Percentiles rank a stretch among this genome's conserved stretches.
These are phyloP conservation scores for Hypholoma fasciculare DNA, from an alignment of 768 basidiomycete genomes.

Conservation along the genomic window DNA sequence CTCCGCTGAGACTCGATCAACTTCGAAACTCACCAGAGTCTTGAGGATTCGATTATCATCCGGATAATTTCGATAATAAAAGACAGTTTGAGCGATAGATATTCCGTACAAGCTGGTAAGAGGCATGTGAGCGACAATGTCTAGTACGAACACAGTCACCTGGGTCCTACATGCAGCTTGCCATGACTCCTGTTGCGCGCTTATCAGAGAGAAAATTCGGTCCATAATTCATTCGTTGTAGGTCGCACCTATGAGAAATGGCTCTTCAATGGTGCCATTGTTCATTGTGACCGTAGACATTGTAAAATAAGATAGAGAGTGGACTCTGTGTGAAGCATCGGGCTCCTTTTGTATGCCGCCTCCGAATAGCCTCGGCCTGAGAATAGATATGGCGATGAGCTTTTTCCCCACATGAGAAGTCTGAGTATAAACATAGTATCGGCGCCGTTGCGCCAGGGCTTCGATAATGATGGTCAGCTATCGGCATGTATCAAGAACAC, in stretches of 20 bases:
- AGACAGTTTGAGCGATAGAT: not conserved
- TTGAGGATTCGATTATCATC: not conserved
- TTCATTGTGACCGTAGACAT: not conserved
- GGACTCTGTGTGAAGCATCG: too few relatives aligned
- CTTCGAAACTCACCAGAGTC: not conserved
- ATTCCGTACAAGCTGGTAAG: not conserved
- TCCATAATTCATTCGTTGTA: not conserved
- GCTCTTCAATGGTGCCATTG: not conserved
- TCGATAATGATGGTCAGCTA: too few relatives aligned
- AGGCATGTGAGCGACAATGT: not conserved
- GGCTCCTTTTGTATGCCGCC: too few relatives aligned
- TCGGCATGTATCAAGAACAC: too few relatives aligned
- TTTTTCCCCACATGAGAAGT: too few relatives aligned
- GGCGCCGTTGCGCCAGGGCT: too few relatives aligned
- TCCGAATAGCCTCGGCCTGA: too few relatives aligned
- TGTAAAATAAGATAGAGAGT: too few relatives aligned
- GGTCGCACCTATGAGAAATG: not conserved
- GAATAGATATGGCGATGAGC: too few relatives aligned
- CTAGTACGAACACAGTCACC: not conserved
- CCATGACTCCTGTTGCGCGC: not conserved
- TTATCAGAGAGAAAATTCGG: not conserved
- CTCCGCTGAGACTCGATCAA: not conserved
- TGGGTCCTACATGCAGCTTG: not conserved
- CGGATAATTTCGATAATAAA: not conserved
- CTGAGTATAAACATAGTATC: too few relatives aligned